A percentile compares a stretch with the other conserved stretches of the same genome.
Evolutionary conservation across 176 grass and related monocot genomes (phyloP).

Genomic region (Juncus inflexus): DNA sequence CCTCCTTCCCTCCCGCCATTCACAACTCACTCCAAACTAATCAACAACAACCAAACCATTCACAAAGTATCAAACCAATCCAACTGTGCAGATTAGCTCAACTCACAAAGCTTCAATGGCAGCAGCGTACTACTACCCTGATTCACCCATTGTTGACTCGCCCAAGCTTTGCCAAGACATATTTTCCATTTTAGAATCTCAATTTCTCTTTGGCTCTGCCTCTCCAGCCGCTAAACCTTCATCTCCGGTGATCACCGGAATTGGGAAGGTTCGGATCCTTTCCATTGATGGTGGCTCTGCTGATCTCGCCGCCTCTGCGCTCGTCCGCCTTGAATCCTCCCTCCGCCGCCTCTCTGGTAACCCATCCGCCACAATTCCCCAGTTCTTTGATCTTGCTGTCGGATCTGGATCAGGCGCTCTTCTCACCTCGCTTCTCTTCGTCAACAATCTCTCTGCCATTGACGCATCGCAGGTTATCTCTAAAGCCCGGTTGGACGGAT

Average conservation of each 20-base stretch:
- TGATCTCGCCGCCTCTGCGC: slow-evolving; percentile 48
- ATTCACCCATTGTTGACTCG: not conserved
- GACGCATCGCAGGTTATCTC: slow-evolving; percentile 40
- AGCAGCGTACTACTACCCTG: slow-evolving; percentile 8
- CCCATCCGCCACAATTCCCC: slow-evolving; percentile 18
- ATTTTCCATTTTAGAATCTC: slow-evolving; percentile 80
- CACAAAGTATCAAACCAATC: not conserved
- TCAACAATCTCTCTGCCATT: slow-evolving; percentile 47
- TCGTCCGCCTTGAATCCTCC: slow-evolving; percentile 37
- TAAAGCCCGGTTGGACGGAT: slow-evolving; percentile 35
- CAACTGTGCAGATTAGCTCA: not conserved
- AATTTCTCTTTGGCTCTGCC: slow-evolving; percentile 46
- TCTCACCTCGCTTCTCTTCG: slow-evolving; percentile 54
- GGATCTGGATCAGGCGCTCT: slow-evolving; percentile 57
- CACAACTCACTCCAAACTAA: not conserved
- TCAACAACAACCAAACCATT: not conserved
- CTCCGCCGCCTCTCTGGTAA: slow-evolving; percentile 60
- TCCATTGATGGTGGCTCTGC: slow-evolving; percentile 46
- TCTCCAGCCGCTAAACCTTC: not conserved
- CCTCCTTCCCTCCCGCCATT: not conserved
- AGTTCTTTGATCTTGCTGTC: slow-evolving; percentile 63
- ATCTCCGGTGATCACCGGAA: not conserved
- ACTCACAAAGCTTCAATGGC: slow-evolving; percentile 2
- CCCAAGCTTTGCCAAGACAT: slow-evolving; percentile 45
- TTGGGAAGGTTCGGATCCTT: slow-evolving; percentile 56